Evolutionary conservation across 2,329 filamentous ascomycete genomes (phyloP), one percentile per base, ranked within the genome.

Genomic region (Coccinonectria pachysandricola): DNA sequence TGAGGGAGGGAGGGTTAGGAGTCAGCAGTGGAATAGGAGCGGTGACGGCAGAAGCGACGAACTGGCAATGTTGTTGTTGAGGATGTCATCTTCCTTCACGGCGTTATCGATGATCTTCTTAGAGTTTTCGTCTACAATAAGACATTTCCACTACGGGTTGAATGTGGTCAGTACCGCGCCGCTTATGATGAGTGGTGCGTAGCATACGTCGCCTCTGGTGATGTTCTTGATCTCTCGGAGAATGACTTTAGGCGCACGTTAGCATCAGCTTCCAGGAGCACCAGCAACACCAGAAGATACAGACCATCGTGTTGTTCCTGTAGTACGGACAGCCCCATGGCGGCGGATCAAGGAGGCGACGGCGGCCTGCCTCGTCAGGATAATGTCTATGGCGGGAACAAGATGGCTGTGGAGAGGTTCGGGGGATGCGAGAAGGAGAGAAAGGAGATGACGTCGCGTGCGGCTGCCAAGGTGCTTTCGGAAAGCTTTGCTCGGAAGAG

Each of bases 61-160:
- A 94, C 87, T 94, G 42, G 87, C 88, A 57, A 98, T 83, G 54
- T 94, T 94, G 59, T 86, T 76, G 53, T 93, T 92, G 59, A 98
- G 79, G 42, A 98, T 92, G 49, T 95, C 85, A 72, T 98, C 88
- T 64, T 95, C 82, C 48, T 85, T 88, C 52, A 88, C 74, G 23
- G 84, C 81, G 65, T 88, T 93, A 59, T 93, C 79, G 45, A 98
- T 70, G 45, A 98, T 71, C 56, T 80, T 87, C 53, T 79, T 78
- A 52, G 84, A 87, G 30, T 65, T 68, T 42, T 83, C 77, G 59
- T 98, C 91, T 46, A 95, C 66, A 27, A 98, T 79, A 43, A 98
- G 64, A 42, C 95, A 83, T 72, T 96, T 98, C 91, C 91, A 98
- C 86, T 95, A 40, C 28, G 26, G 12, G 7, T 12, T 15, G 25